Evolutionary conservation across 2,329 filamentous ascomycete species (phyloP).

Genomic region (Aspergillus neotritici): DNA sequence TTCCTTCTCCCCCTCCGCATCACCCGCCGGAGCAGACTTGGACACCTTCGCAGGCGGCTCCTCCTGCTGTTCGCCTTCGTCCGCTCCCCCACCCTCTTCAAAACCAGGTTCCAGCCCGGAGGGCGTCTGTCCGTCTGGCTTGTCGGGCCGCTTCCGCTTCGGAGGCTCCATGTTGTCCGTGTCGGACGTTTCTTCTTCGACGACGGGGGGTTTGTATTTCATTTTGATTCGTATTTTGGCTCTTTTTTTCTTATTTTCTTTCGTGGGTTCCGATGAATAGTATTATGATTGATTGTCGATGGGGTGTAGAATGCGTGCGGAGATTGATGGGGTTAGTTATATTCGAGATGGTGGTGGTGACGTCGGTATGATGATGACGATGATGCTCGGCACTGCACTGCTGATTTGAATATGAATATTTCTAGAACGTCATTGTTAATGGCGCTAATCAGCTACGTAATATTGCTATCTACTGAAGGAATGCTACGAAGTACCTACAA

Average conservation of each 20-base stretch:
- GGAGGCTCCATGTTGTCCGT: conserved; percentile 9
- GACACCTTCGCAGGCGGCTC: conserved; percentile 14
- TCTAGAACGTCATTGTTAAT: no score
- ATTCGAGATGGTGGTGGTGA: not conserved
- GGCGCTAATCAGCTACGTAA: no score
- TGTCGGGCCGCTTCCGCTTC: conserved; percentile 16
- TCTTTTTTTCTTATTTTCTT: not conserved
- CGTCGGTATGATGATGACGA: conserved; percentile 9
- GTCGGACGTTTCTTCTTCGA: conserved; percentile 15
- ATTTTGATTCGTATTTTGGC: conserved; percentile 5
- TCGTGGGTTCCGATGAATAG: not conserved
- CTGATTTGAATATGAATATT: no score
- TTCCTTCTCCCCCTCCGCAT: conserved; percentile 3
- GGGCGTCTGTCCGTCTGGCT: not conserved
- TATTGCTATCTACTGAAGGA: no score
- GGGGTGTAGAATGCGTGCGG: no score
- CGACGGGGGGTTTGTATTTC: conserved; percentile 17
- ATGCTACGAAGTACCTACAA: not conserved
- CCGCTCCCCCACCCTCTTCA: conserved; percentile 1
- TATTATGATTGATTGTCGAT: no score
- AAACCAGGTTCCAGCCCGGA: not conserved
- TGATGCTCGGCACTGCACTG: no score
- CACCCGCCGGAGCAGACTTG: conserved; percentile 1
- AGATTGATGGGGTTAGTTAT: no score
- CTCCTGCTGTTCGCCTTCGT: conserved; percentile 4